These are phyloP conservation scores for Saccharomyces hybrid DNA, from an alignment of 1,139 yeast species.

Conservation along the genomic window DNA sequence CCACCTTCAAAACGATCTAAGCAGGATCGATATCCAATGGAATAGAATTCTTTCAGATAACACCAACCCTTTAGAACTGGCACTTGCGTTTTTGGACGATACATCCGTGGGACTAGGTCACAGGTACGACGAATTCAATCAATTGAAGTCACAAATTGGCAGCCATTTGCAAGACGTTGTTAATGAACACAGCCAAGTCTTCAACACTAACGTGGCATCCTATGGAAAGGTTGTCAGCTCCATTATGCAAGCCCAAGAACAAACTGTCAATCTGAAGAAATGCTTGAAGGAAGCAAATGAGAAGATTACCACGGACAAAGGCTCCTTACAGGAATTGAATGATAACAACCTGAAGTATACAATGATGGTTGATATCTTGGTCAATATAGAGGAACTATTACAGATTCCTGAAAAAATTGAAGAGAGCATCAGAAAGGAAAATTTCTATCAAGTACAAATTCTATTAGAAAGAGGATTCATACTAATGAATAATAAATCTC, in stretches of 20 bases:
- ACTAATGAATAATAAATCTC: constrained; percentile 48
- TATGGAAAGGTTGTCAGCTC: constrained; percentile 49
- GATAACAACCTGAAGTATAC: constrained; percentile 53
- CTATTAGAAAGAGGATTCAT: constrained; percentile 50
- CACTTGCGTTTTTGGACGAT: constrained; percentile 71
- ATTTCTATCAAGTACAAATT: constrained; percentile 61
- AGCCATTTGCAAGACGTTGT: constrained; percentile 60
- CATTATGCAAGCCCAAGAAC: constrained; percentile 28
- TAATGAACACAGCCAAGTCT: constrained; percentile 74
- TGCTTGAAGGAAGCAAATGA: constrained; percentile 38
- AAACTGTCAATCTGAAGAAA: constrained; percentile 22
- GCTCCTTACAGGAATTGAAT: constrained; percentile 55
- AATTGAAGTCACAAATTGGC: constrained; percentile 48
- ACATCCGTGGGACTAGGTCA: constrained; percentile 85
- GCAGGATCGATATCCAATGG: constrained; percentile 33
- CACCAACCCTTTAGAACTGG: constrained; percentile 77
- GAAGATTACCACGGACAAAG: constrained; percentile 48
- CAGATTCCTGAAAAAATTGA: constrained; percentile 59
- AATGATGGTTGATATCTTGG: constrained; percentile 63
- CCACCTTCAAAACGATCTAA: constrained; percentile 23
- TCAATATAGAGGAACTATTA: constrained; percentile 57
- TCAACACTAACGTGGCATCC: constrained; percentile 74
- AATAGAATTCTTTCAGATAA: constrained; percentile 35
- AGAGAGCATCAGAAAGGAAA: constrained; percentile 53
- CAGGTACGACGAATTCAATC: constrained; percentile 50